These are phyloP conservation scores for Podospora conica DNA, from an alignment of 495 filamentous ascomycete genomes.

Conservation along the genomic window DNA sequence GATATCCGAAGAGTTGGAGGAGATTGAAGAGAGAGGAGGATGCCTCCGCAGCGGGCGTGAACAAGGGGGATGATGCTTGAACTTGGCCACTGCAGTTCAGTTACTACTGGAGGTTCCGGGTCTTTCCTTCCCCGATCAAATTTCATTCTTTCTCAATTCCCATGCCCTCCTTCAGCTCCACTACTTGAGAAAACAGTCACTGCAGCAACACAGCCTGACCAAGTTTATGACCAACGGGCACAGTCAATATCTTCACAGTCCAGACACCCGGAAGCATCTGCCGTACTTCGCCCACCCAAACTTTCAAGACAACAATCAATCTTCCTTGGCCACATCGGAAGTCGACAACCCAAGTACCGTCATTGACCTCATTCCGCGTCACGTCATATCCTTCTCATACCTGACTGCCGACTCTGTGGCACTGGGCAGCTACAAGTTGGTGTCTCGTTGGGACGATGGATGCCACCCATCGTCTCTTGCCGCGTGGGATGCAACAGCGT, in stretches of 20 bases:
- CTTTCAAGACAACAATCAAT: neutral
- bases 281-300: neutral
- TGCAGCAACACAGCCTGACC: neutral
- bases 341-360: neutral
- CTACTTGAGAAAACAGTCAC: neutral
- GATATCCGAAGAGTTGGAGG: slow-evolving; percentile 22
- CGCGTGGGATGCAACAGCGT: neutral
- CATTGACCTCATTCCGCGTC: neutral
- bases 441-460: neutral
- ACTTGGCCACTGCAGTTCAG: too few species aligned
- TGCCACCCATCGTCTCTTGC: neutral
- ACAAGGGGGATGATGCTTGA: neutral
- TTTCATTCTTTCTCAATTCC: too few species aligned
- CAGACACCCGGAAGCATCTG: neutral
- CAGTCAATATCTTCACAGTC: neutral
- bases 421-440: neutral
- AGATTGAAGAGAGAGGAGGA: slow-evolving; percentile 15
- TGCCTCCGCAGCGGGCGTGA: neutral
- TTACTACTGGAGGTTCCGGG: too few species aligned
- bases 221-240: neutral
- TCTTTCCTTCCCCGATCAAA: too few species aligned
- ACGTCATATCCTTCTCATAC: neutral
- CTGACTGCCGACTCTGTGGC: neutral
- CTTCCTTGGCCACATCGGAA: neutral
- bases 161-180: too few species aligned